A percentile compares a stretch with the other conserved stretches of the same genome.
Conservation (phyloP, 345 rosid genomes). For the Pugionium cornutum region DNA sequence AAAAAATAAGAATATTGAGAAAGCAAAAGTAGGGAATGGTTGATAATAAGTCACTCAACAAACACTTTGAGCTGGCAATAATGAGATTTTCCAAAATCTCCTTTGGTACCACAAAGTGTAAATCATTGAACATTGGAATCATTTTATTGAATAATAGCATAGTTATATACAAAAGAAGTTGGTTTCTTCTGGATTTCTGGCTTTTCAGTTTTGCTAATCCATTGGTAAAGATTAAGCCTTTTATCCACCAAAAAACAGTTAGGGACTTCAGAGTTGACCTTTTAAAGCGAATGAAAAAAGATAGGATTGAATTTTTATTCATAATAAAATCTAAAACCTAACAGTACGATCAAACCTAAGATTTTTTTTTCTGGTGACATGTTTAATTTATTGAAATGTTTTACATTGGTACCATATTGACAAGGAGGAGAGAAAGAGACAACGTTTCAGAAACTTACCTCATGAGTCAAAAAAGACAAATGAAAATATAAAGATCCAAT, state of each 20-base stretch:
- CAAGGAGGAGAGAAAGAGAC: conserved; percentile 24
- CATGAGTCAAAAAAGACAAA: conserved; percentile 38
- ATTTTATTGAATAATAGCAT: conserved; percentile 33
- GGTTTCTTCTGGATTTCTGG: conserved; percentile 31
- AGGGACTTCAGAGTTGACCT: conserved; percentile 1
- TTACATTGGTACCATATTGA: conserved; percentile 20
- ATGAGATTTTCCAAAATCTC: conserved; percentile 32
- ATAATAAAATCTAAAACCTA: background rate
- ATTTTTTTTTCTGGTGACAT: background rate
- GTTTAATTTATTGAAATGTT: too few species aligned
- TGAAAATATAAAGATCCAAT: conserved; percentile 19
- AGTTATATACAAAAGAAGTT: conserved; percentile 22
- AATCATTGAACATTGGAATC: conserved; percentile 43
- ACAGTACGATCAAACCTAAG: background rate
- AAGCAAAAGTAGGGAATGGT: conserved; percentile 36
- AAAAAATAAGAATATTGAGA: conserved; percentile 24
- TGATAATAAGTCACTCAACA: conserved; percentile 38
- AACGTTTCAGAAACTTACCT: conserved; percentile 32
- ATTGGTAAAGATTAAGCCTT: conserved; percentile 8
- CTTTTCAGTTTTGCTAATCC: conserved; percentile 6
- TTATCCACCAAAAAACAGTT: background rate
- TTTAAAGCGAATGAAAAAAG: background rate
- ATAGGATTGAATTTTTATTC: background rate
- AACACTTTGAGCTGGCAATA: conserved; percentile 42
- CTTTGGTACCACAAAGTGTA: conserved; percentile 41